Evolutionary conservation across 768 basidiomycete genomes (phyloP), one percentile per base, ranked within the genome.

Genomic region (Trametes villosa): DNA sequence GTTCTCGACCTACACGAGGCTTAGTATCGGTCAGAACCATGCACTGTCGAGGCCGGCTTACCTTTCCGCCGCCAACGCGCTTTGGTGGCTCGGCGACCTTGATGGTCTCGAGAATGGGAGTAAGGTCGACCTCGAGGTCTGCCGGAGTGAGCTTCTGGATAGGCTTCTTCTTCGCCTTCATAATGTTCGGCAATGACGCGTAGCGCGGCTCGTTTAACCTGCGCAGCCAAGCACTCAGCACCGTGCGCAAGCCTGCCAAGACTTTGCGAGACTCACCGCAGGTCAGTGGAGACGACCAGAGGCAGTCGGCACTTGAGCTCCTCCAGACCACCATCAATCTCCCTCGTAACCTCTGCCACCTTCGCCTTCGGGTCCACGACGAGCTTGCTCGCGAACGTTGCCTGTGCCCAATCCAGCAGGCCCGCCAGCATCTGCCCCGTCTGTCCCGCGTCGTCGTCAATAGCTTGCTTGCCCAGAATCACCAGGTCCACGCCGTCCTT

Each of bases 121-220:
- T 83, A 54, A 93, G 83, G 77, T 98, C 94, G 24, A 98, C 79
- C 8, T 87, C 86, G 24, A 98, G 86, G 66, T 95, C 94, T 24
- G 80, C 78, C 1, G 94, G 81, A 17, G 84, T 84, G 52, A 97
- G 68, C 70, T 92, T 94, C 76, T 96, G 88, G 42, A 98, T 76
- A 15, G 91, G 88, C 79, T 99, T 99, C 83, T 98, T 99, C 83
- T 98, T 98, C n/a, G 97, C 97, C 76, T 96, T 96, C 93, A 96
- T 96, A 75, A 96, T 96, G 67, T 94, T 95, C 4, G 94, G 94
- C 60, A 99, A 74, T n/a, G 96, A 94, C 0, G 97, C 97, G 70
- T 97, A 99, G 66, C 96, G 89, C 0, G 96, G 96, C 74, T 96
- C 90, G 67, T 94, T 94, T 62, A 95, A 75, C 64, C 90, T 92